Evolutionary conservation across 805 yeast species (phyloP).

Genomic region (Wickerhamomyces hampshirensis): DNA sequence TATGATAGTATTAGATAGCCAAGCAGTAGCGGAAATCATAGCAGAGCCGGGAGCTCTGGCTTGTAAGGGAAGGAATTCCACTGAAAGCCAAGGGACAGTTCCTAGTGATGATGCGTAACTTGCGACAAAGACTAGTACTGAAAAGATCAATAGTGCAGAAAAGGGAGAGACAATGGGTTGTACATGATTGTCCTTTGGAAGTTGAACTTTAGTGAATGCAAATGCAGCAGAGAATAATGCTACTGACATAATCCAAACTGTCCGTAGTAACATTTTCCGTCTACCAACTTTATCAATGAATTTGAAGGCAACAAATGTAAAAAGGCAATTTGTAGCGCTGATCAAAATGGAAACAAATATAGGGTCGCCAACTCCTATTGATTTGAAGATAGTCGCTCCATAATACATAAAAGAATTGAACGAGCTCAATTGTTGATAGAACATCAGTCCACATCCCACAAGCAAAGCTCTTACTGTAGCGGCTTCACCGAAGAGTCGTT

Average conservation of each 20-base stretch:
- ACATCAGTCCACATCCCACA: slow-evolving; percentile 47
- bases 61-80: slow-evolving; percentile 39
- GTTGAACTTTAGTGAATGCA: slow-evolving; percentile 20
- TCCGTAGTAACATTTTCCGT: slow-evolving; percentile 36
- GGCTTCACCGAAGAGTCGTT: slow-evolving; percentile 10
- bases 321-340: slow-evolving; percentile 50
- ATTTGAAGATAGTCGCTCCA: slow-evolving; percentile 50
- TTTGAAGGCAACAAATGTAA: slow-evolving; percentile 48
- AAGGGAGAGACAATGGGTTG: neutral
- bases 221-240: slow-evolving; percentile 30
- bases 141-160: slow-evolving; percentile 22
- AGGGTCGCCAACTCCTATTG: slow-evolving; percentile 49
- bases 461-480: slow-evolving; percentile 36
- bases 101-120: slow-evolving; percentile 41
- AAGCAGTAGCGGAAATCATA: slow-evolving; percentile 36
- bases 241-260: slow-evolving; percentile 35
- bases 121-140: slow-evolving; percentile 35
- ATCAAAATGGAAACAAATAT: slow-evolving; percentile 49
- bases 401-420: slow-evolving; percentile 61
- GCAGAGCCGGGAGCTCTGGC: slow-evolving; percentile 39
- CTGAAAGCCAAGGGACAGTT: slow-evolving; percentile 41
- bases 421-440: slow-evolving; percentile 58
- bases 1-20: slow-evolving; percentile 35
- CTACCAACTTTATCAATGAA: slow-evolving; percentile 49
- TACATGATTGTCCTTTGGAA: neutral